These are phyloP conservation scores for Lactarius hengduanensis DNA, from an alignment of 768 basidiomycete species.

Conservation along the genomic window DNA sequence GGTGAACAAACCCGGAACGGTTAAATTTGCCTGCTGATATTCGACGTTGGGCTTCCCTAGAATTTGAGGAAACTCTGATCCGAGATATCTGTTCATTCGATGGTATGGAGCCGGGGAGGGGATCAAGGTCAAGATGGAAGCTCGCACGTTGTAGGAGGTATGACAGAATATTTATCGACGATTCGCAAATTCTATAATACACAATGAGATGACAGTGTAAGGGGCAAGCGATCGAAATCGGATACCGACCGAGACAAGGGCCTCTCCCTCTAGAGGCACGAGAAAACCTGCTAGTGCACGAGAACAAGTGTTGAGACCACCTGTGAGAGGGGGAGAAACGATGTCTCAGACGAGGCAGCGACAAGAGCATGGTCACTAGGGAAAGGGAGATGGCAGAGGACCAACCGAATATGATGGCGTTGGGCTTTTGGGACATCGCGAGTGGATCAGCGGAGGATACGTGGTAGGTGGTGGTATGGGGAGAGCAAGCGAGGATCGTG, in stretches of 20 bases:
- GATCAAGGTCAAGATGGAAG: slow-evolving; percentile 29
- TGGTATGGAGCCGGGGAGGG: slow-evolving; percentile 25
- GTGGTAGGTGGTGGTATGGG: slow-evolving; percentile 29
- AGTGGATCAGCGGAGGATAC: slow-evolving; percentile 20
- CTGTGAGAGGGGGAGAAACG: slow-evolving; percentile 39
- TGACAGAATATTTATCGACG: slow-evolving; percentile 72
- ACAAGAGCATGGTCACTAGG: slow-evolving; percentile 14
- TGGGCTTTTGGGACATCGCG: slow-evolving; percentile 52
- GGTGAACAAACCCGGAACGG: slow-evolving; percentile 51
- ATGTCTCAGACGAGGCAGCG: background rate
- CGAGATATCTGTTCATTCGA: slow-evolving; percentile 59
- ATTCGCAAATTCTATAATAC: slow-evolving; percentile 60
- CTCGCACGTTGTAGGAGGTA: slow-evolving; percentile 70
- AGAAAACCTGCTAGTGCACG: slow-evolving; percentile 67
- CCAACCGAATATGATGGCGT: slow-evolving; percentile 76
- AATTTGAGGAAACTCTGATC: slow-evolving; percentile 67
- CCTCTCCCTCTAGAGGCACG: slow-evolving; percentile 63
- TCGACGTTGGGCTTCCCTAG: slow-evolving; percentile 69
- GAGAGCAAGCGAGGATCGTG: slow-evolving; percentile 31
- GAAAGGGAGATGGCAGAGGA: slow-evolving; percentile 15
- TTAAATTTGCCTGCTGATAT: slow-evolving; percentile 81
- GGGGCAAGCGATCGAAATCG: slow-evolving; percentile 16
- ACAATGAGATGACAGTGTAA: slow-evolving; percentile 23
- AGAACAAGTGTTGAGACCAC: slow-evolving; percentile 79
- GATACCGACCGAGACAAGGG: slow-evolving; percentile 66